These are phyloP conservation scores for Kodamaea neixiangensis DNA, from an alignment of 805 yeast genomes.

Conservation along the genomic window DNA sequence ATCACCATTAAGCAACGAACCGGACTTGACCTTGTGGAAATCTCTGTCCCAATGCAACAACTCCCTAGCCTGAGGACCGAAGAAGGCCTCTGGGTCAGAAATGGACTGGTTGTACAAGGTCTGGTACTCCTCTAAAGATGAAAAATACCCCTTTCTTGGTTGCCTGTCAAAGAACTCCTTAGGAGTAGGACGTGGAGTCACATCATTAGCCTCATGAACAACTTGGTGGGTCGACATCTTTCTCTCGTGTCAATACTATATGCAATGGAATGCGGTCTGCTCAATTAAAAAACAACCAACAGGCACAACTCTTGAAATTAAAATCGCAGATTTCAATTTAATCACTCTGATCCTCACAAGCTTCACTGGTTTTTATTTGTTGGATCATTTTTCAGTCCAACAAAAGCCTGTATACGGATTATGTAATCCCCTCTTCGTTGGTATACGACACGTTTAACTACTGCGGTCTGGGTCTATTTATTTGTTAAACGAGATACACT, in stretches of 20 bases:
- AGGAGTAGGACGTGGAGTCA: constrained; percentile 53
- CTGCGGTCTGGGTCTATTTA: constrained; percentile 8
- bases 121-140: constrained; percentile 66
- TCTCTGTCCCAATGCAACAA: constrained; percentile 79
- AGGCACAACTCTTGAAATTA: not conserved
- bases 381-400: constrained; percentile 6
- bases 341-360: not conserved
- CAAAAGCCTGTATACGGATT: constrained; percentile 7
- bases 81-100: constrained; percentile 76
- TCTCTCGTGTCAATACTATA: constrained; percentile 1
- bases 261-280: not conserved
- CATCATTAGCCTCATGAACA: constrained; percentile 63
- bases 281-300: not conserved
- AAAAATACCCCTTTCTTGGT: constrained; percentile 61
- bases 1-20: constrained; percentile 57
- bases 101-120: constrained; percentile 72
- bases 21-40: constrained; percentile 64
- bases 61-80: constrained; percentile 73
- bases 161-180: constrained; percentile 55
- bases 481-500: not conserved
- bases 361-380: constrained; percentile 1
- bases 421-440: constrained; percentile 10
- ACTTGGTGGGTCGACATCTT: constrained; percentile 39
- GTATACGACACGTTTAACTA: not conserved
- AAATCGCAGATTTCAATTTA: not conserved